These are phyloP conservation scores for Penicillium sumatraense DNA, from an alignment of 2,329 filamentous ascomycete genomes.

Conservation along the genomic window DNA sequence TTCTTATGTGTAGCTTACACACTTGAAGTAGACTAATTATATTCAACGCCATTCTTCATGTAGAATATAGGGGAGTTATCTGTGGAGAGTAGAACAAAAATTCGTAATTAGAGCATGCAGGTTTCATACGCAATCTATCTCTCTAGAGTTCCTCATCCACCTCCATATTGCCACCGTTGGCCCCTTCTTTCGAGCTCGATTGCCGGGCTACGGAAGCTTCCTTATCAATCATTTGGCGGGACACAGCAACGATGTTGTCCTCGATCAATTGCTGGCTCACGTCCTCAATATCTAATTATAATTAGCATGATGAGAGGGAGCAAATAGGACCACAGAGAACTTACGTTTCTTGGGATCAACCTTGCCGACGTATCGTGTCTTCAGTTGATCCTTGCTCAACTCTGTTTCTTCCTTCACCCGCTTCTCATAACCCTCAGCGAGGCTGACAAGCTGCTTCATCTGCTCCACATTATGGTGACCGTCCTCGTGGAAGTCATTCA, in stretches of 20 bases:
- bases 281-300: slow-evolving; percentile 76
- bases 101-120: slow-evolving; percentile 27
- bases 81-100: slow-evolving; percentile 5
- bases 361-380: slow-evolving; percentile 98
- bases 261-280: slow-evolving; percentile 96
- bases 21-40: too few species aligned
- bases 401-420: slow-evolving; percentile 98
- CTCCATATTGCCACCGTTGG: slow-evolving; percentile 65
- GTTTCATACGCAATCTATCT: slow-evolving; percentile 21
- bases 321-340: slow-evolving; percentile 30
- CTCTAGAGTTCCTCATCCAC: slow-evolving; percentile 64
- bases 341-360: slow-evolving; percentile 95
- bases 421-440: slow-evolving; percentile 98
- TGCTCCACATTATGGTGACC: slow-evolving; percentile 84
- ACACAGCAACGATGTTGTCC: slow-evolving; percentile 99
- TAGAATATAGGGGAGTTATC: neutral
- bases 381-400: slow-evolving; percentile 93
- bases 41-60: neutral
- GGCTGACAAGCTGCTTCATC: slow-evolving; percentile 81
- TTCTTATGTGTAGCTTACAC: too few species aligned
- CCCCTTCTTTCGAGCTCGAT: slow-evolving; percentile 48
- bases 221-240: slow-evolving; percentile 99
- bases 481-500: slow-evolving; percentile 92
- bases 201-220: slow-evolving; percentile 87
- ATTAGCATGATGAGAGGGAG: slow-evolving; percentile 24